Evolutionary conservation across 768 basidiomycete species (phyloP).

Genomic region (Rhodosporidiobolus sp.): DNA sequence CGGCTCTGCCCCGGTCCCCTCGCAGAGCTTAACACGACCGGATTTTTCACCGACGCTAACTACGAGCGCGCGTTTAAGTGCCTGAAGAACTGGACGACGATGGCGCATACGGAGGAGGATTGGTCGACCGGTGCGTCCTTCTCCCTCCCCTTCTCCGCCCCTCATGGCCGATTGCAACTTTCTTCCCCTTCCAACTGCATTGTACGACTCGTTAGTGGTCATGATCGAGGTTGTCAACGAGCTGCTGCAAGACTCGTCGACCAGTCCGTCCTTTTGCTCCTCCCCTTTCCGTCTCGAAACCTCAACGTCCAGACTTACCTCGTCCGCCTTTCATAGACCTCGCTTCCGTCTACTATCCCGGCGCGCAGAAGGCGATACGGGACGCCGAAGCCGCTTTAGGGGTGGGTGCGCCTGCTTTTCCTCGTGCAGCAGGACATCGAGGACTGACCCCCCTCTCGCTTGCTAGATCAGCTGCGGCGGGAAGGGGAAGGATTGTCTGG

Average conservation of each 20-base stretch:
- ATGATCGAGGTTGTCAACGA: constrained; percentile 26
- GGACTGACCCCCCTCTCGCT: neutral
- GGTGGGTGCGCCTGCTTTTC: neutral
- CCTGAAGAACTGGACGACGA: constrained; percentile 19
- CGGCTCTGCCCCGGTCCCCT: too few relatives aligned
- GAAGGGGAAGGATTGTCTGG: neutral
- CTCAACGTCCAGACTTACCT: neutral
- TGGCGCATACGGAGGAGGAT: neutral
- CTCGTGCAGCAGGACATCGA: neutral
- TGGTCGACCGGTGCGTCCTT: constrained; percentile 4
- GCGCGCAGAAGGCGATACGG: constrained; percentile 13
- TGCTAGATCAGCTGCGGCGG: constrained; percentile 11
- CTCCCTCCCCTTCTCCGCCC: neutral
- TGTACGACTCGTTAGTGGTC: neutral
- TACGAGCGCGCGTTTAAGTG: constrained; percentile 13
- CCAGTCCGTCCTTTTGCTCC: neutral
- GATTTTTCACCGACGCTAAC: constrained; percentile 5
- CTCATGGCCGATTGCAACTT: neutral
- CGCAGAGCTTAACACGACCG: neutral
- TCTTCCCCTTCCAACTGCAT: too few relatives aligned
- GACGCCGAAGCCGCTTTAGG: constrained; percentile 12
- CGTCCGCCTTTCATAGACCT: constrained; percentile 1
- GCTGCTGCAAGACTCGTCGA: constrained; percentile 4
- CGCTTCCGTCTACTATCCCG: constrained; percentile 17
- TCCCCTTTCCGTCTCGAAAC: neutral